These are phyloP conservation scores for Spergularia azorica DNA, from an alignment of 179 eudicot genomes.

Conservation along the genomic window DNA sequence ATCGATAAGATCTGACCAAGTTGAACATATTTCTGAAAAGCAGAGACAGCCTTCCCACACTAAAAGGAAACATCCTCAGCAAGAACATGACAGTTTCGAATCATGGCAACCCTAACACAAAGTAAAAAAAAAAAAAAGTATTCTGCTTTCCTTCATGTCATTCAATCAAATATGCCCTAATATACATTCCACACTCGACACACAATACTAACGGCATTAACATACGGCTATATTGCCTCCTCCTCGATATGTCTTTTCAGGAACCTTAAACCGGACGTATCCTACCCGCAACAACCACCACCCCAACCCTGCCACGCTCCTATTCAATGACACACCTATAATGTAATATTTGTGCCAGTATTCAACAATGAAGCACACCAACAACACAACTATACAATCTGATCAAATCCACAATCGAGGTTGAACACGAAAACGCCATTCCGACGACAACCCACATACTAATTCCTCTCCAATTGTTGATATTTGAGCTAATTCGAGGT, in stretches of 20 bases:
- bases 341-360: neutral
- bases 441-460: constrained; percentile 4
- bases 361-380: neutral
- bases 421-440: neutral
- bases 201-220: neutral
- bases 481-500: constrained; percentile 11
- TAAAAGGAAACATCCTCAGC: neutral
- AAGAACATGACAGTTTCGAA: neutral
- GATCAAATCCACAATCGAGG: neutral
- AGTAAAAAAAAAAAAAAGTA: neutral
- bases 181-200: neutral
- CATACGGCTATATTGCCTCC: neutral
- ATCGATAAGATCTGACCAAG: neutral
- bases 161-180: neutral
- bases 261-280: neutral
- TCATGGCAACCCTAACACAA: neutral
- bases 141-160: neutral
- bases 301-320: too few relatives aligned
- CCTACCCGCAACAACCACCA: neutral
- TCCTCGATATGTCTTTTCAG: neutral
- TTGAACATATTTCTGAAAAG: neutral
- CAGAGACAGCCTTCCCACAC: neutral
- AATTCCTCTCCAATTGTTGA: neutral
- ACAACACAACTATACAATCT: neutral
- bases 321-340: too few relatives aligned